phyloP scores from a whole-genome alignment of 768 basidiomycete species.

The Pleurotus tuoliensis region DNA sequence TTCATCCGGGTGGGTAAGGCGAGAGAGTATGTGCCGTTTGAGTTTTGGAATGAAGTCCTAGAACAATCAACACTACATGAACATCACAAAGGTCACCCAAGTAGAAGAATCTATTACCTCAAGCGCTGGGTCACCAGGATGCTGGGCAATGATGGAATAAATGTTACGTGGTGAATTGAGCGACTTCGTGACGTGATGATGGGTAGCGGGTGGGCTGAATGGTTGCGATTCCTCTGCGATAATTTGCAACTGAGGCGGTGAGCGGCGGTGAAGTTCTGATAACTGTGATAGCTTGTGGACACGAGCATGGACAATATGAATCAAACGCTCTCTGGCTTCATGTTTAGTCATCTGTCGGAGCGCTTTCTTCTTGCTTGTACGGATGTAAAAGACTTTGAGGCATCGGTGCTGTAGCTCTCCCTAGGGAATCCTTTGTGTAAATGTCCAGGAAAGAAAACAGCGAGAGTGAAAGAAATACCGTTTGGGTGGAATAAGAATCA shows the following conservation, averaged over 20 bases:
- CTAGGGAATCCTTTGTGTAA: slow-evolving; percentile 5
- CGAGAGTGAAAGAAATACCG: not conserved
- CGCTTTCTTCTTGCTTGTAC: slow-evolving; percentile 9
- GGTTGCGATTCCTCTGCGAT: not conserved
- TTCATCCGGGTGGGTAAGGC: slow-evolving; percentile 8
- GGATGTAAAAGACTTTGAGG: slow-evolving; percentile 8
- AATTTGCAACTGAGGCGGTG: not conserved
- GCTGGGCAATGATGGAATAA: not conserved
- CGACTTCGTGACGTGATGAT: not conserved
- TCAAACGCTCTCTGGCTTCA: slow-evolving; percentile 8
- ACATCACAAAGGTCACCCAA: too few species aligned
- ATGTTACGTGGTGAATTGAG: slow-evolving; percentile 4
- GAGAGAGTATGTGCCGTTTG: slow-evolving; percentile 5
- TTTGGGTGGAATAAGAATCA: not conserved
- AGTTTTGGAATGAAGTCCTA: slow-evolving; percentile 9
- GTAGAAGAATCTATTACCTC: not conserved
- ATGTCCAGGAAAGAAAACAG: not conserved
- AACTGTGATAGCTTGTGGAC: not conserved
- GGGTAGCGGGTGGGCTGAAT: not conserved
- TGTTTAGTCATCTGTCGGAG: slow-evolving; percentile 10
- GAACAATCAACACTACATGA: too few species aligned
- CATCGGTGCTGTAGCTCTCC: slow-evolving; percentile 15
- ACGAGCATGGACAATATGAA: slow-evolving; percentile 4
- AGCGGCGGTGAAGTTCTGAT: not conserved
- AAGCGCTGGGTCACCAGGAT: slow-evolving; percentile 4